Evolutionary conservation across 1,284 basidiomycete species (phyloP).

Genomic region (Papiliotrema terrestris): DNA sequence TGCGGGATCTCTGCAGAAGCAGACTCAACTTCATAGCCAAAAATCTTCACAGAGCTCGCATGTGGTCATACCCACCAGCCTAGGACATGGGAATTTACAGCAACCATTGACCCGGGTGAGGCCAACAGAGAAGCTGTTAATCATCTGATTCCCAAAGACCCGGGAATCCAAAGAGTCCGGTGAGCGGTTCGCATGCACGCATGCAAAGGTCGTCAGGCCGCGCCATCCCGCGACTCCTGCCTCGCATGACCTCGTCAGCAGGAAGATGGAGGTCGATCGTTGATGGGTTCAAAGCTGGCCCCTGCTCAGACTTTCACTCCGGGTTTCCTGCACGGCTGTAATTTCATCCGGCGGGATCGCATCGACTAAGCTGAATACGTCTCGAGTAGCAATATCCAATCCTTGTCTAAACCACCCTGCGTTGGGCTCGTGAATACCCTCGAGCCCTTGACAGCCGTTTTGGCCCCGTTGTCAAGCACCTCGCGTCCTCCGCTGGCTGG

Average conservation of each 20-base stretch:
- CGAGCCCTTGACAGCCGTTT: background rate
- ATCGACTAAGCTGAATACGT: background rate
- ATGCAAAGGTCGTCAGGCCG: background rate
- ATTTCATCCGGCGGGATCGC: background rate
- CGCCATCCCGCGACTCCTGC: background rate
- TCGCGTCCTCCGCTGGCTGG: constrained; percentile 5
- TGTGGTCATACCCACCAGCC: background rate
- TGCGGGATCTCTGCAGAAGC: background rate
- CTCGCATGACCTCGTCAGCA: background rate
- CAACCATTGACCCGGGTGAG: background rate
- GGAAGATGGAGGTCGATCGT: background rate
- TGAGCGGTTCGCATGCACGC: background rate
- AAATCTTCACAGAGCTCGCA: background rate
- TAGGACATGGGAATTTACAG: background rate
- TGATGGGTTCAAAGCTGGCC: background rate
- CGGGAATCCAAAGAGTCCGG: too few species aligned
- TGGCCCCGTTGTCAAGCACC: background rate
- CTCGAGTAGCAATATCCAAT: constrained; percentile 4
- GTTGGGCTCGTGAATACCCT: constrained; percentile 1
- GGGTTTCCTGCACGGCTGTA: background rate
- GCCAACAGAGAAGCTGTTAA: background rate
- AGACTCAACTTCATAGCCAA: background rate
- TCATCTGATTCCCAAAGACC: background rate
- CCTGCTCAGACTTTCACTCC: background rate
- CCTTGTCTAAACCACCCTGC: background rate